Conservation (phyloP, 2,329 filamentous ascomycete genomes). For the Colletotrichum sp. region DNA sequence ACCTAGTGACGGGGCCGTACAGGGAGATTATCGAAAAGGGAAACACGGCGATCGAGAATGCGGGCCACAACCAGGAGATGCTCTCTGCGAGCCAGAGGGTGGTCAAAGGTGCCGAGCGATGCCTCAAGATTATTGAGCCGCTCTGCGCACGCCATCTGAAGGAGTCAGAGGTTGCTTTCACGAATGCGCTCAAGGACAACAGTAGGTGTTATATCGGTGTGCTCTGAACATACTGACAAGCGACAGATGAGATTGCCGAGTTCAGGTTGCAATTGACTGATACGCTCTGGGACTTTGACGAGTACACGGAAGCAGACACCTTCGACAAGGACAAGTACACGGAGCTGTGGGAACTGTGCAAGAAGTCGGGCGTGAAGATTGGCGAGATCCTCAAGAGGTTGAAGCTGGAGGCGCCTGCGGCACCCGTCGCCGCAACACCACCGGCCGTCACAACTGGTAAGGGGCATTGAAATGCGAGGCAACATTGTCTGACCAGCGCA, state of each 20-base stretch:
- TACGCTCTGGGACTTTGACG: conserved; percentile 62
- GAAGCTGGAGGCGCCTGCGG: conserved; percentile 45
- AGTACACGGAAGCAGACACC: conserved; percentile 52
- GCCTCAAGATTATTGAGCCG: conserved; percentile 55
- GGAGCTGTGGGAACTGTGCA: conserved; percentile 51
- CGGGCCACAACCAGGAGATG: conserved; percentile 50
- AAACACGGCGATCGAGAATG: conserved; percentile 50
- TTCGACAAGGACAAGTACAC: conserved; percentile 57
- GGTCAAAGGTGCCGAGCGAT: conserved; percentile 53
- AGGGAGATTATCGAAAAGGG: conserved; percentile 58
- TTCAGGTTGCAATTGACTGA: conserved; percentile 53
- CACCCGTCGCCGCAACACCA: not conserved
- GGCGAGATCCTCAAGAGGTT: conserved; percentile 58
- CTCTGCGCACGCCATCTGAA: conserved; percentile 52
- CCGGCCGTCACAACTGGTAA: not conserved
- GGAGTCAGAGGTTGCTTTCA: conserved; percentile 54
- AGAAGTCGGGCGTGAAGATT: conserved; percentile 53
- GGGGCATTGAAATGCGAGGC: not conserved
- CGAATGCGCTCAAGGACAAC: conserved; percentile 57
- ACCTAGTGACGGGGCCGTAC: conserved; percentile 56
- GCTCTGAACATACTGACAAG: not conserved
- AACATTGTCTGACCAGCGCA: not conserved
- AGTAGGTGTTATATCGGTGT: conserved; percentile 36
- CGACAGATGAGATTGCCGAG: conserved; percentile 53
- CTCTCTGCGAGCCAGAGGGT: conserved; percentile 52